Evolutionary conservation across 495 filamentous ascomycete species (phyloP).

Genomic region (Bryoglossum gracile): DNA sequence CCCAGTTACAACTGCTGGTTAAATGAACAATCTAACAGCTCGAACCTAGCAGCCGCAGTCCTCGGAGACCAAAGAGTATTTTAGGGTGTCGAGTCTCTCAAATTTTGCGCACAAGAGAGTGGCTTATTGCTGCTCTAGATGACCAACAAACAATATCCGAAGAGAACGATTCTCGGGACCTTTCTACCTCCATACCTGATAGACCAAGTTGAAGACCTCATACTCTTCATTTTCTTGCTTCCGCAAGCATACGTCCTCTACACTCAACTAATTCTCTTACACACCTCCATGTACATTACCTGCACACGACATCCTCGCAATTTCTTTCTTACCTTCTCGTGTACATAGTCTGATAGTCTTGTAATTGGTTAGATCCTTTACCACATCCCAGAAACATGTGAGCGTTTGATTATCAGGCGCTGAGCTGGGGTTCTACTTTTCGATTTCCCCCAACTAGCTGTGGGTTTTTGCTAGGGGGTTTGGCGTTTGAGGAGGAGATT

Average conservation of each 20-base stretch:
- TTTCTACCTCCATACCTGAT: background rate
- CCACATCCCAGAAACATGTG: background rate
- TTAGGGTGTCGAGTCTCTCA: background rate
- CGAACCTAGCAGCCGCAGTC: too few species aligned
- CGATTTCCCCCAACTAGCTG: background rate
- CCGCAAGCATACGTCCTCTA: too few species aligned
- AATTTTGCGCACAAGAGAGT: background rate
- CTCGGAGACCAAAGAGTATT: too few species aligned
- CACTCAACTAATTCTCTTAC: background rate
- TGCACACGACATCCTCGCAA: background rate
- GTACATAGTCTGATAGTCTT: background rate
- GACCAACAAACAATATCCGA: background rate
- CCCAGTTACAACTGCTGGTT: background rate
- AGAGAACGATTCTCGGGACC: background rate
- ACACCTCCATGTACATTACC: background rate
- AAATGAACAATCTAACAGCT: too few species aligned
- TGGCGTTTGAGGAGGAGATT: background rate
- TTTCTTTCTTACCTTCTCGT: background rate
- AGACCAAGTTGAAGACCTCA: too few species aligned
- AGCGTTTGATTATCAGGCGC: background rate
- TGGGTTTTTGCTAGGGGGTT: background rate
- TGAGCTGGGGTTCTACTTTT: background rate
- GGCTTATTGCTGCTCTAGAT: background rate
- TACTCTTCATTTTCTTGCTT: too few species aligned
- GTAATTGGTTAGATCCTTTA: background rate